Percentiles rank a stretch among this genome's conserved stretches.
phyloP scores from a whole-genome alignment of 352 stramenopile genomes.

The Phytophthora ohioensis region DNA sequence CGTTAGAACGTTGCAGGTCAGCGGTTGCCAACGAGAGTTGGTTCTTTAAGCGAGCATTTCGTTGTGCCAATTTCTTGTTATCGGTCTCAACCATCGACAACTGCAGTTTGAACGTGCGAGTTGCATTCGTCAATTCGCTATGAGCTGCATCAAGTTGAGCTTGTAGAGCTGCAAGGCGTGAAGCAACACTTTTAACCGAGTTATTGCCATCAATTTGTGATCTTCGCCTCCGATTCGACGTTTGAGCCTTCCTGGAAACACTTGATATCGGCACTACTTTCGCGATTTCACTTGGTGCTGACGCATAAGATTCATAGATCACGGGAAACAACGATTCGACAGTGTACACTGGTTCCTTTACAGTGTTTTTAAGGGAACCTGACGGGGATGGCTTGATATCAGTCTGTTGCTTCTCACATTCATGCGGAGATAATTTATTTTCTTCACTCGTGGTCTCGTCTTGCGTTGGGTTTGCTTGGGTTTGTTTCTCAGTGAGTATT shows the following conservation, averaged over 20 bases:
- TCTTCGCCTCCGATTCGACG: background rate
- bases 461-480: background rate
- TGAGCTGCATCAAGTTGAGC: constrained; percentile 23
- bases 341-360: constrained; percentile 35
- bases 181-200: constrained; percentile 2
- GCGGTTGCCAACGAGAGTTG: constrained; percentile 40
- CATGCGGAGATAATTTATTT: constrained; percentile 3
- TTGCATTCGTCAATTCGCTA: constrained; percentile 24
- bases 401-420: constrained; percentile 8
- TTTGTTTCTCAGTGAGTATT: constrained; percentile 1
- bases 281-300: background rate
- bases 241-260: background rate
- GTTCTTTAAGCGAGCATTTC: constrained; percentile 51
- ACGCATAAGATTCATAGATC: constrained; percentile 36
- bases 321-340: constrained; percentile 52
- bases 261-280: constrained; percentile 9
- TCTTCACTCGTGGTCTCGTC: background rate
- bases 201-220: constrained; percentile 13
- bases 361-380: background rate
- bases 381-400: background rate
- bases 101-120: constrained; percentile 39
- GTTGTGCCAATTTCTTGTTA: constrained; percentile 50
- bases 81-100: constrained; percentile 48
- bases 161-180: constrained; percentile 24
- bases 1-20: constrained; percentile 51